Evolutionary conservation across 768 basidiomycete species (phyloP).

Genomic region (Mycena galopus): DNA sequence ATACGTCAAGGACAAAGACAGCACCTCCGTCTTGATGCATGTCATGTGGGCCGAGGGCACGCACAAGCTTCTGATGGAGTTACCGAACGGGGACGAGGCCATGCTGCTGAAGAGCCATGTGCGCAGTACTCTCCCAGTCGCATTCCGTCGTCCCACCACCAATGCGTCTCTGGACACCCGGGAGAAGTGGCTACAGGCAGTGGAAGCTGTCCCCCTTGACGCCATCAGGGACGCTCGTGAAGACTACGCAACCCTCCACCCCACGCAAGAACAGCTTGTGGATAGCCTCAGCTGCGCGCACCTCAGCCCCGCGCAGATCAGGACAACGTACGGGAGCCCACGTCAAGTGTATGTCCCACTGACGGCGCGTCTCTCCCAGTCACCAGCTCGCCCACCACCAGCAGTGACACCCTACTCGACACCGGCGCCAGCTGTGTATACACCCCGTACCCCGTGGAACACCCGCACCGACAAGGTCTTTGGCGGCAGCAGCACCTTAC

Average conservation of each 20-base stretch:
- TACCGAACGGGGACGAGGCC: background rate
- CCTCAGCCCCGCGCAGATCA: background rate
- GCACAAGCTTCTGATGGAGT: background rate
- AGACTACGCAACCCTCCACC: background rate
- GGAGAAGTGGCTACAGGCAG: conserved; percentile 17
- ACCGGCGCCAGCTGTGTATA: background rate
- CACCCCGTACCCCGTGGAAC: background rate
- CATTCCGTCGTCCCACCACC: background rate
- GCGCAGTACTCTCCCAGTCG: conserved; percentile 14
- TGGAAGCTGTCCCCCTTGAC: conserved; percentile 2
- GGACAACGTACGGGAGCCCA: background rate
- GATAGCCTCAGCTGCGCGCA: background rate
- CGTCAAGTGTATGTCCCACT: background rate
- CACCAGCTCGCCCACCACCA: background rate
- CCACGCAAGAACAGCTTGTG: background rate
- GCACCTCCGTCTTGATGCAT: background rate
- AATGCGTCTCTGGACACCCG: background rate
- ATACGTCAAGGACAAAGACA: conserved; percentile 5
- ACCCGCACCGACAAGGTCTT: background rate
- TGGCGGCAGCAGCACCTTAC: background rate
- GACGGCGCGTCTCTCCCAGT: background rate
- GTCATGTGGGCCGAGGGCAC: conserved; percentile 3
- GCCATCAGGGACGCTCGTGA: conserved; percentile 14
- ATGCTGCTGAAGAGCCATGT: conserved; percentile 14
- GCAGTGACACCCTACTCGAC: background rate